Percentiles rank a stretch among this genome's conserved stretches.
These are phyloP conservation scores for Podaxis pistillaris DNA, from an alignment of 768 basidiomycete genomes.

Conservation along the genomic window DNA sequence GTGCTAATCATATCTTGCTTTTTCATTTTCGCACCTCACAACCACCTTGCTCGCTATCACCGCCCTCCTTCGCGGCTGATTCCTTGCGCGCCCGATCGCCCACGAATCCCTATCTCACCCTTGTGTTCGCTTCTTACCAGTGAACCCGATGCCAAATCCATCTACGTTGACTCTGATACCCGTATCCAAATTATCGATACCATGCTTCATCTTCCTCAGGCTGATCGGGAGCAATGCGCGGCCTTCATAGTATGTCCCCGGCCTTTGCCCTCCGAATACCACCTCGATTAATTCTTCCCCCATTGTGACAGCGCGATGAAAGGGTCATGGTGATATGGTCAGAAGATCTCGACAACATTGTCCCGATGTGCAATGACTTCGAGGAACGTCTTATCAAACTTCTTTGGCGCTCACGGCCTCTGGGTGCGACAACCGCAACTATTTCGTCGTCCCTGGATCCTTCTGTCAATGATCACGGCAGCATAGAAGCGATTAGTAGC, in stretches of 20 bases:
- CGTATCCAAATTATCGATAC: constrained; percentile 85
- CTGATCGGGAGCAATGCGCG: constrained; percentile 85
- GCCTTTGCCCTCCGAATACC: neutral
- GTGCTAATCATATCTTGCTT: neutral
- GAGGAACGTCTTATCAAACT: constrained; percentile 78
- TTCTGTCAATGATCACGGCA: constrained; percentile 12
- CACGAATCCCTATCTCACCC: neutral
- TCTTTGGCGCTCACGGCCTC: constrained; percentile 61
- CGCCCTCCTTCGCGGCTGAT: neutral
- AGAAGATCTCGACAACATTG: constrained; percentile 74
- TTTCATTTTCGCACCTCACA: neutral
- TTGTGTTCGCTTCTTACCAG: constrained; percentile 28
- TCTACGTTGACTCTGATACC: constrained; percentile 78
- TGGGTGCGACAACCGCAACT: constrained; percentile 10
- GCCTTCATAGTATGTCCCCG: constrained; percentile 73
- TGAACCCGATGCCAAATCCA: constrained; percentile 51
- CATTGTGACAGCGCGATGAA: constrained; percentile 62
- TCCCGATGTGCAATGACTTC: constrained; percentile 71
- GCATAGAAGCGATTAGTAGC: neutral
- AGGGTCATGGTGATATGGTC: constrained; percentile 85
- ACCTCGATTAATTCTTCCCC: neutral
- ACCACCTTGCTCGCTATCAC: neutral
- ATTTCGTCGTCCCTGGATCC: constrained; percentile 15
- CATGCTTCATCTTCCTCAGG: constrained; percentile 71
- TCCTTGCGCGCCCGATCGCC: neutral